Percentiles rank a stretch among this genome's conserved stretches.
phyloP scores from a whole-genome alignment of 371 early-diverging fungal genomes.

The Batrachochytrium dendrobatidis region DNA sequence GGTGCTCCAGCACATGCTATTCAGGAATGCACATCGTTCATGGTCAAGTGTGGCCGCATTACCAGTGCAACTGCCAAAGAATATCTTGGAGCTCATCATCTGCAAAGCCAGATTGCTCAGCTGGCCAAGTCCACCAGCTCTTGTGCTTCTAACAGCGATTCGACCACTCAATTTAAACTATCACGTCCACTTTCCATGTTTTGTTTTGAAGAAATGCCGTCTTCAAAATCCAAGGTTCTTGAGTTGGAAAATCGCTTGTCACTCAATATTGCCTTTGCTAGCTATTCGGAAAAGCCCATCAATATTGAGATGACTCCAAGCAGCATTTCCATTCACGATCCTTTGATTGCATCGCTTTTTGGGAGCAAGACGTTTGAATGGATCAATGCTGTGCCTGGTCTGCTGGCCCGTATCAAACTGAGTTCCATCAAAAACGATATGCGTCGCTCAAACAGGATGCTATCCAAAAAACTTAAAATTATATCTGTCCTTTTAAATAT shows the following conservation, averaged over 20 bases:
- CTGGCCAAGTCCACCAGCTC: slow-evolving; percentile 8
- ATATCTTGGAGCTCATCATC: slow-evolving; percentile 42
- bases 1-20: slow-evolving; percentile 58
- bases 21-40: slow-evolving; percentile 50
- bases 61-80: slow-evolving; percentile 46
- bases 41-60: slow-evolving; percentile 56
- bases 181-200: slow-evolving; percentile 37
- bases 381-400: slow-evolving; percentile 25
- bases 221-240: not conserved
- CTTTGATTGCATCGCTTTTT: slow-evolving; percentile 29
- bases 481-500: slow-evolving; percentile 40
- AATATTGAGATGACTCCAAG: slow-evolving; percentile 17
- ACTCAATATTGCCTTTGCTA: slow-evolving; percentile 46
- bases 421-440: slow-evolving; percentile 8
- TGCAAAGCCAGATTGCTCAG: slow-evolving; percentile 21
- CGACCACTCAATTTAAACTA: not conserved
- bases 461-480: slow-evolving; percentile 36
- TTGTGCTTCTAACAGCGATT: not conserved
- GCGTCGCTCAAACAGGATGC: slow-evolving; percentile 23
- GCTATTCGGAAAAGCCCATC: slow-evolving; percentile 32
- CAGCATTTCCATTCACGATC: not conserved
- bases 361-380: slow-evolving; percentile 36
- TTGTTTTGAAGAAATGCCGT: slow-evolving; percentile 32
- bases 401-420: slow-evolving; percentile 33
- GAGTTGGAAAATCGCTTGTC: slow-evolving; percentile 20